These are phyloP conservation scores for Phaeomoniella chlamydospora DNA, from an alignment of 2,329 filamentous ascomycete genomes.

Conservation along the genomic window DNA sequence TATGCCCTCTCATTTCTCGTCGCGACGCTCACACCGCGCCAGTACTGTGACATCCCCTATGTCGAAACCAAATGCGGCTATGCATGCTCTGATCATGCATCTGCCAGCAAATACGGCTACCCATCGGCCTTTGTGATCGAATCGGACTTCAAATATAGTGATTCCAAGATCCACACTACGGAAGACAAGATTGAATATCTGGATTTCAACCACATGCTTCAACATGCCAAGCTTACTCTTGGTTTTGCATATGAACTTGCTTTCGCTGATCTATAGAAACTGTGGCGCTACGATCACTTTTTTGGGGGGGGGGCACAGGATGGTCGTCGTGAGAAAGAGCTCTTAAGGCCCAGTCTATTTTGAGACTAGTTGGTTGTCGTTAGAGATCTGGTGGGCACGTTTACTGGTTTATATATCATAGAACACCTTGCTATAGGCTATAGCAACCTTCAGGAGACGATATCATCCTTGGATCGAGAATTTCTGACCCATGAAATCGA, in stretches of 20 bases:
- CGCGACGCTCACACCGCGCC: not conserved
- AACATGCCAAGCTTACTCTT: slow-evolving; percentile 75
- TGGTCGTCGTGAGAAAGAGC: no score
- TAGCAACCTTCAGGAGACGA: no score
- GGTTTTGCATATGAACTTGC: slow-evolving; percentile 74
- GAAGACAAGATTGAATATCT: slow-evolving; percentile 58
- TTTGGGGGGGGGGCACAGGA: no score
- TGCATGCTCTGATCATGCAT: slow-evolving; percentile 60
- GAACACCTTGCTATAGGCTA: no score
- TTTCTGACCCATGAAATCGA: no score
- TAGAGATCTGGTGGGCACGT: no score
- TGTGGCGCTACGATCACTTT: no score
- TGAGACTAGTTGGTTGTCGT: no score
- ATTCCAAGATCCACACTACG: slow-evolving; percentile 60
- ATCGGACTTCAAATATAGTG: slow-evolving; percentile 42
- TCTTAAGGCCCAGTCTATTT: no score
- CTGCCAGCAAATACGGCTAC: slow-evolving; percentile 51
- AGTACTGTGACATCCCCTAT: slow-evolving; percentile 82
- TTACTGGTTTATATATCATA: no score
- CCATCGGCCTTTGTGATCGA: slow-evolving; percentile 52
- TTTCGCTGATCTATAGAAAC: slow-evolving; percentile 50
- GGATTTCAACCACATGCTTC: slow-evolving; percentile 79
- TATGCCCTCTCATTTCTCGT: slow-evolving; percentile 1
- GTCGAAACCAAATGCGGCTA: slow-evolving; percentile 82
- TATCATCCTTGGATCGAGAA: no score